Conservation (phyloP, 2,329 filamentous ascomycete species). For the Clonostachys chloroleuca region DNA sequence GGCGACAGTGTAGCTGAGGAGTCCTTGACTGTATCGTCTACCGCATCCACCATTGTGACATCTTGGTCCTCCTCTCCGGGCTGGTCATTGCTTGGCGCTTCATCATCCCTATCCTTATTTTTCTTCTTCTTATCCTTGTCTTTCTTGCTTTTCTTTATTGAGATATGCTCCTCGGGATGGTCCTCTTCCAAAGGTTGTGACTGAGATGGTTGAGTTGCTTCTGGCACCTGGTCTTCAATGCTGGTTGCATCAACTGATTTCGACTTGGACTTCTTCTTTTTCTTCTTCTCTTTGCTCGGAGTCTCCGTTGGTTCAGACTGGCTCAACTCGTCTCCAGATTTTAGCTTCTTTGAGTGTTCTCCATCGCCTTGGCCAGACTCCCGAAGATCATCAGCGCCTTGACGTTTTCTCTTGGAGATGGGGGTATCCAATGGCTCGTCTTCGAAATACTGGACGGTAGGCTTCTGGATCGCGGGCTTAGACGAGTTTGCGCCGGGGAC, state of each 20-base stretch:
- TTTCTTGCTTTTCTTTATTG: slow-evolving; percentile 5
- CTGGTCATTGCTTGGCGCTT: not conserved
- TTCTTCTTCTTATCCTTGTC: slow-evolving; percentile 5
- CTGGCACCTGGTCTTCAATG: too few species aligned
- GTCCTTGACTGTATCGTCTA: slow-evolving; percentile 1
- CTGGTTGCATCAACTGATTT: slow-evolving; percentile 6
- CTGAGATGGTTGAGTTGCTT: too few species aligned
- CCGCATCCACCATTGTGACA: slow-evolving; percentile 5
- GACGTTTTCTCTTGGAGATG: too few species aligned
- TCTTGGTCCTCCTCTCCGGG: slow-evolving; percentile 5
- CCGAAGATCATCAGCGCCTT: too few species aligned
- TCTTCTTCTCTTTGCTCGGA: slow-evolving; percentile 10
- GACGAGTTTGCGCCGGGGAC: slow-evolving; percentile 22
- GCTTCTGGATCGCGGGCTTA: not conserved
- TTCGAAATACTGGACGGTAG: not conserved
- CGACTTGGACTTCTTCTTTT: slow-evolving; percentile 3
- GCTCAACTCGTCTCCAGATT: slow-evolving; percentile 1
- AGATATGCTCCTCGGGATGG: not conserved
- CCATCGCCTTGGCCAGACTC: too few species aligned
- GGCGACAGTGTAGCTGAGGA: not conserved
- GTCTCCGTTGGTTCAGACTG: slow-evolving; percentile 3
- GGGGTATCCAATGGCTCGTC: not conserved
- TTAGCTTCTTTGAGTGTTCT: slow-evolving; percentile 7
- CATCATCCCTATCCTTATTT: slow-evolving; percentile 7
- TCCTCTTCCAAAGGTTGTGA: not conserved